Conservation (phyloP, 2,329 filamentous ascomycete genomes). For the Hypoxylon sp. region DNA sequence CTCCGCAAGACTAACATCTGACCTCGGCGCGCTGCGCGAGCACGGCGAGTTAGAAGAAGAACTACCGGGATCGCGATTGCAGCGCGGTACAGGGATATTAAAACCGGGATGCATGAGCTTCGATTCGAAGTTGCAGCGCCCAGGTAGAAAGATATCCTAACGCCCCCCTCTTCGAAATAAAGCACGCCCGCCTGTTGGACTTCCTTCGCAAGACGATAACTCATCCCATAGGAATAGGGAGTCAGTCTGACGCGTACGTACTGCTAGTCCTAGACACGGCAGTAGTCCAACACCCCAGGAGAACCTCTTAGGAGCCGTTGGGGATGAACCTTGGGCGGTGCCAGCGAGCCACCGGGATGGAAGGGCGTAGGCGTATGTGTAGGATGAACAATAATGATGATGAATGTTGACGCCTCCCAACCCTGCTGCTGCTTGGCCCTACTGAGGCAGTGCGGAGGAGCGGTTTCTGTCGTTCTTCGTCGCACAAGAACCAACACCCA, state of each 20-base stretch:
- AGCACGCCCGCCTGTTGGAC: background rate
- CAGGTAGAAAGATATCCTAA: background rate
- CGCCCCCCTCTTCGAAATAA: background rate
- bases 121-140: background rate
- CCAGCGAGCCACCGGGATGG: background rate
- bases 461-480: too few species aligned
- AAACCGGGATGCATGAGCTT: constrained; percentile 12
- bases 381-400: too few species aligned
- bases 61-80: constrained; percentile 15
- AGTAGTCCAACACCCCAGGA: background rate
- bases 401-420: constrained; percentile 18
- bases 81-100: constrained; percentile 13
- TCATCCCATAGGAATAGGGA: background rate
- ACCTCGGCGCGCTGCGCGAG: constrained; percentile 19
- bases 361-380: constrained; percentile 8
- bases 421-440: constrained; percentile 16
- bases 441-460: constrained; percentile 30
- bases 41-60: constrained; percentile 5
- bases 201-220: background rate
- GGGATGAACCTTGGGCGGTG: background rate
- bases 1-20: constrained; percentile 24
- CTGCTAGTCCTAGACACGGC: background rate
- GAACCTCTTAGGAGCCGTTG: background rate
- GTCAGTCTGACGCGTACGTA: background rate
- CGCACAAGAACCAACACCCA: constrained; percentile 25